These are phyloP conservation scores for Lasiodiplodia hormozganensis DNA, from an alignment of 2,329 filamentous ascomycete species.

Conservation along the genomic window DNA sequence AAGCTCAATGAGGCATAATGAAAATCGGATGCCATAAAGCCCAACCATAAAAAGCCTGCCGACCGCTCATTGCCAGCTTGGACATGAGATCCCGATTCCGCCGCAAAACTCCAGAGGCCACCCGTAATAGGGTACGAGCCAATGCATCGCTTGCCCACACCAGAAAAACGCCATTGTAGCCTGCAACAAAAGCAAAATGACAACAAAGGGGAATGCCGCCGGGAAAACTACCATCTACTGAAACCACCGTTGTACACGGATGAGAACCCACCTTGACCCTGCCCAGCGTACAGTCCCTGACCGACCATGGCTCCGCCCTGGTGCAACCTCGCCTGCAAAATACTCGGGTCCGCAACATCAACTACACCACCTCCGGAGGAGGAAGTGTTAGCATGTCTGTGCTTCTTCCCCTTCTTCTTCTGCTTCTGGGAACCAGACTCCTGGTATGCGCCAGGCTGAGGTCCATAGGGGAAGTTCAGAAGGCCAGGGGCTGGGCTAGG, in stretches of 20 bases:
- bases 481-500: conserved; percentile 89
- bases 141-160: conserved; percentile 47
- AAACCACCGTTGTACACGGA: conserved; percentile 69
- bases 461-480: conserved; percentile 89
- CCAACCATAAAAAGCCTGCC: conserved; percentile 35
- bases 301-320: conserved; percentile 81
- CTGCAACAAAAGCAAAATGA: conserved; percentile 39
- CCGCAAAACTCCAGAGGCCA: conserved; percentile 46
- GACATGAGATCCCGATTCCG: conserved; percentile 29
- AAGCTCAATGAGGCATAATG: conserved; percentile 35
- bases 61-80: conserved; percentile 30
- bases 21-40: conserved; percentile 29
- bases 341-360: conserved; percentile 99
- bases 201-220: conserved; percentile 36
- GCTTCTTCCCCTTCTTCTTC: conserved; percentile 99
- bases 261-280: conserved; percentile 92
- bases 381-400: conserved; percentile 99
- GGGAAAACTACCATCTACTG: conserved; percentile 46
- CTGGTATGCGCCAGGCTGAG: conserved; percentile 84
- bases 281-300: conserved; percentile 88
- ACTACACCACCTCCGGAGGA: conserved; percentile 99
- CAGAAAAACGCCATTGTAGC: conserved; percentile 46
- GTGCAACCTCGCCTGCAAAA: conserved; percentile 97
- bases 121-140: conserved; percentile 43
- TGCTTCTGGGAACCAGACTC: conserved; percentile 90